Percentiles rank a stretch among this genome's conserved stretches.
These are phyloP conservation scores for Phytophthora pisi DNA, from an alignment of 352 stramenopile genomes.

Conservation along the genomic window DNA sequence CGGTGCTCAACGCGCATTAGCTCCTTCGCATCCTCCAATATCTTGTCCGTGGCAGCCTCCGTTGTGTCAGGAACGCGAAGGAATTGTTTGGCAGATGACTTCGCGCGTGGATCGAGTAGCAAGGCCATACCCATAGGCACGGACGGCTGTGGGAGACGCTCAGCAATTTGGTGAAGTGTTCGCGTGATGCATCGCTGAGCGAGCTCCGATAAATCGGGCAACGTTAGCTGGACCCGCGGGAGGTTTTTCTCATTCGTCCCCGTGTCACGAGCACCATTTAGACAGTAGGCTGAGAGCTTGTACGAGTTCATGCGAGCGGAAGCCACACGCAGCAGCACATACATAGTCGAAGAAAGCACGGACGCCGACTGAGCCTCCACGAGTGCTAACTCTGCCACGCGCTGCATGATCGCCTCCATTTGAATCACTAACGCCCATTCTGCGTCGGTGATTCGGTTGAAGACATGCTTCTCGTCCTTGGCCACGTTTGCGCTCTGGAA, in stretches of 20 bases:
- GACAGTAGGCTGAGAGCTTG: not conserved
- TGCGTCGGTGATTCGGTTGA: no score
- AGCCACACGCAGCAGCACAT: constrained; percentile 2
- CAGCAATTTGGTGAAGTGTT: constrained; percentile 1
- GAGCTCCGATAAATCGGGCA: not conserved
- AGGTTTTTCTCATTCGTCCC: not conserved
- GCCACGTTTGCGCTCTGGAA: not conserved
- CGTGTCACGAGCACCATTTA: not conserved
- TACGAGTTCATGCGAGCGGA: not conserved
- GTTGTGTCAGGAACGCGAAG: not conserved
- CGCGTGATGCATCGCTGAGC: not conserved
- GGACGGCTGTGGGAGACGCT: not conserved
- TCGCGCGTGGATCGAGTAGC: not conserved
- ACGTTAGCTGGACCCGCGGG: not conserved
- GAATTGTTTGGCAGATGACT: not conserved
- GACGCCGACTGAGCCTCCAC: constrained; percentile 7
- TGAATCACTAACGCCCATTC: not conserved
- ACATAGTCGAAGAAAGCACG: constrained; percentile 6
- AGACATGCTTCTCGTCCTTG: no score
- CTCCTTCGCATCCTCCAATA: not conserved
- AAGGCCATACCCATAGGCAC: constrained; percentile 1
- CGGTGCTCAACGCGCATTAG: not conserved
- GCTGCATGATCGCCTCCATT: not conserved
- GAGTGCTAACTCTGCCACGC: constrained; percentile 3
- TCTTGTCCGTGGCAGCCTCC: not conserved